Evolutionary conservation across 768 basidiomycete species (phyloP), one percentile per base, ranked within the genome.

Genomic region (Clavulina sp.): DNA sequence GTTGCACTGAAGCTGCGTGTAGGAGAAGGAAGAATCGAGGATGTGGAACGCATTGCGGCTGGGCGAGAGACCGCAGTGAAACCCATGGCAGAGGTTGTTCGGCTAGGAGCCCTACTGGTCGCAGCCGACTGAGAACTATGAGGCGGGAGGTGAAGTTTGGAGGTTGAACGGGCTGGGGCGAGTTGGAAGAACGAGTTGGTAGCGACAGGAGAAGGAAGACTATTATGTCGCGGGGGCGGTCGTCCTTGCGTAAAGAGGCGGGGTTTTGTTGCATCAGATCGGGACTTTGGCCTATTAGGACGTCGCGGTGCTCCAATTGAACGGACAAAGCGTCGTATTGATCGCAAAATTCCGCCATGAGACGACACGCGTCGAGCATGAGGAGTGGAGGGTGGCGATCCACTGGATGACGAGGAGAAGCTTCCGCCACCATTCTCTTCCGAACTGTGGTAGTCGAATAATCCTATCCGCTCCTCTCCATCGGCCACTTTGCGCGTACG

Each of bases 61-160:
- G 36, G 28, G n/a, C 41, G 48, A 34, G 6, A 43, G 49, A 31
- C 41, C 24, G 32, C 28, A 49, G 53, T 13, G 43, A n/a, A 24
- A 36, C 34, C 24, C 33, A 29, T 13, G 36, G 41, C n/a, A 23
- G 24, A 18, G 24, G 52, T 34, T 36, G 33, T 24, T 40, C 26
- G 23, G 31, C 40, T 50, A 7, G 41, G 5, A 29, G 5, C 24
- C 24, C 21, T 36, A 18, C 33, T 23, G 36, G 26, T 41, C 16
- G 31, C 30, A 19, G 31, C 30, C 6, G 16, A 36, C 34, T 19
- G 26, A 16, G 41, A 48, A 50, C 9, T 29, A 5, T 29, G 33
- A 30, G 19, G 46, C 23, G 5, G 52, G 6, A 3, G 38, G 48
- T 30, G 44, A 26, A 19, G 46, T 49, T 23, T 33, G 13, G 48